Evolutionary conservation across 192 early-diverging fungal genomes (phyloP).

Genomic region (Linnemannia exigua): DNA sequence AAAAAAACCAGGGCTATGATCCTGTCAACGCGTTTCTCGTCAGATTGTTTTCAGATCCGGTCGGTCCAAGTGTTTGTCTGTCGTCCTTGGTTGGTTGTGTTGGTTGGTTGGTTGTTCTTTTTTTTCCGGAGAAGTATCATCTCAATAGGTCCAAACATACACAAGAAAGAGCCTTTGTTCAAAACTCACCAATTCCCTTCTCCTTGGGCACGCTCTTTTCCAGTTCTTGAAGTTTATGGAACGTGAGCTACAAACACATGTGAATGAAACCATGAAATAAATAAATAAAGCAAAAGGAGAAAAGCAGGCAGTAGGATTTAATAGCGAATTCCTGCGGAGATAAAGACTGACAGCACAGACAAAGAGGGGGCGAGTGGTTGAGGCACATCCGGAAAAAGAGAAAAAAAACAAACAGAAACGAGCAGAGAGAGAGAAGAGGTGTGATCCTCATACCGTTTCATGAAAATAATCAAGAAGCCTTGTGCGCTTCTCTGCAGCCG

Average conservation of each 20-base stretch:
- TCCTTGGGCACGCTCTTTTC: constrained; percentile 86
- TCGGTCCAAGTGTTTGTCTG: not conserved
- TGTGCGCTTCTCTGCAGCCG: constrained; percentile 66
- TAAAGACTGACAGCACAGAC: not conserved
- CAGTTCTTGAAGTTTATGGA: constrained; percentile 87
- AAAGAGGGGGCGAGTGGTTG: not conserved
- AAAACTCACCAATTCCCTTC: constrained; percentile 80
- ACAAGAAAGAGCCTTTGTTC: too few relatives aligned
- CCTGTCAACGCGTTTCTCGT: not conserved
- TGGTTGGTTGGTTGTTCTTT: too few relatives aligned
- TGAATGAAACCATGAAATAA: not conserved
- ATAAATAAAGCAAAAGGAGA: not conserved
- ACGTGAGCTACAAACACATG: constrained; percentile 65
- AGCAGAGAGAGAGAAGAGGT: not conserved
- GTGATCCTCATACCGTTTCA: constrained; percentile 59
- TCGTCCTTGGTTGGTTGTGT: too few relatives aligned
- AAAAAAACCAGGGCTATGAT: not conserved
- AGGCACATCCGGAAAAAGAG: not conserved
- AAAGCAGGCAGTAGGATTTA: not conserved
- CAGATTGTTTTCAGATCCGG: not conserved
- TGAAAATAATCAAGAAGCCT: constrained; percentile 63
- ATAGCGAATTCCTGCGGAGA: not conserved
- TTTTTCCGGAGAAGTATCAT: not conserved
- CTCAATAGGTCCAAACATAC: not conserved
- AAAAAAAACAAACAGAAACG: not conserved